Evolutionary conservation across 2,329 filamentous ascomycete genomes (phyloP), one percentile per base, ranked within the genome.

Genomic region (Endocalyx cinctus): DNA sequence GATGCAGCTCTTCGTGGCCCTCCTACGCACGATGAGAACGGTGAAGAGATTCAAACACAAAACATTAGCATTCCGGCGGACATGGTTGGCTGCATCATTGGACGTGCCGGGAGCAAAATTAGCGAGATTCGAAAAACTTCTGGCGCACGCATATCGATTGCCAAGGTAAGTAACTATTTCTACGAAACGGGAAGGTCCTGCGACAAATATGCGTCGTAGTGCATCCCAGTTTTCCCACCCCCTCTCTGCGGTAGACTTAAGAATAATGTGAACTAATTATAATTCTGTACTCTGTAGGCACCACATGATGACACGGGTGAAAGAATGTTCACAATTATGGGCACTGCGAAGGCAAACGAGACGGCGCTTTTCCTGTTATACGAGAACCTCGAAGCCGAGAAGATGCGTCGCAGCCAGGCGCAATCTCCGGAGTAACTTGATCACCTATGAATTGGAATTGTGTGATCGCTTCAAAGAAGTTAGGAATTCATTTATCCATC

Each of bases 41-140:
- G 92, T 43, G 92, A 97, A 60, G 90, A 96, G 63, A 85, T 97
- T 41, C 90, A 96, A 64, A 98, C 92, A 2, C 92, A 98, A 59
- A 98, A 98, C 69, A 98, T 98, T 66, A 96, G 88, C 72, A 98
- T 98, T 54, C 92, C 92, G 17, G 89, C 92, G 29, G 92, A 98
- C 69, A 98, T 98, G 92, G 92, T 98, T 61, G 92, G 92, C 49
- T 98, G 92, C 68, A 98, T 98, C 67, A 98, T 98, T 59, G 92
- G 92, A 47, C 84, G 89, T 46, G 87, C 76, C 34, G 92, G 92
- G 46, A 89, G 78, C 71, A 98, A 98, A 77, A 98, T 98, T 58
- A 96, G 87, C 62, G 92, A 98, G 68, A 98, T 98, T 53, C 85
- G 92, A 63, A 94, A 95, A 72, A 89, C 83, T 42, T 98, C 92